These are phyloP conservation scores for Toxicodendron radicans DNA, from an alignment of 345 rosid species.

Conservation along the genomic window DNA sequence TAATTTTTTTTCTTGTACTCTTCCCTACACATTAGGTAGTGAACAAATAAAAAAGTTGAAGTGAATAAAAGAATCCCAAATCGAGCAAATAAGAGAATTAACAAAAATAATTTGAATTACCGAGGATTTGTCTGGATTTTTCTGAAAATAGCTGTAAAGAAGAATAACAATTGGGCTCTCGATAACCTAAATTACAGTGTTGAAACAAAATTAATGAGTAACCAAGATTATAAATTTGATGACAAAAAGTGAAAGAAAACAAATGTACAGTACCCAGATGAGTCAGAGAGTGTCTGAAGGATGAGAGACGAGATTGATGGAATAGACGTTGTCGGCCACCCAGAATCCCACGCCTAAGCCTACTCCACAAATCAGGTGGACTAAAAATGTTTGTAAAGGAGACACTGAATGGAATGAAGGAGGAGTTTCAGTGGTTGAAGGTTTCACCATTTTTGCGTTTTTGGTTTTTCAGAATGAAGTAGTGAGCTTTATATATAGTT, in stretches of 20 bases:
- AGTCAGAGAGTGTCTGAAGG: constrained; percentile 56
- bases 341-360: constrained; percentile 47
- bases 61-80: no score
- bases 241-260: neutral
- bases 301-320: constrained; percentile 58
- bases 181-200: constrained; percentile 35
- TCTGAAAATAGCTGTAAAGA: constrained; percentile 54
- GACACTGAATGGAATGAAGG: neutral
- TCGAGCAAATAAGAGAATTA: no score
- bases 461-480: neutral
- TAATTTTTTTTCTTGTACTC: no score
- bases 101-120: constrained; percentile 31
- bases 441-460: neutral
- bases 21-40: no score
- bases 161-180: constrained; percentile 51
- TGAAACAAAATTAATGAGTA: neutral
- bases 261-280: constrained; percentile 44
- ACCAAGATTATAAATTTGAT: neutral
- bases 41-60: no score
- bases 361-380: constrained; percentile 36
- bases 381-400: no score
- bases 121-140: constrained; percentile 55
- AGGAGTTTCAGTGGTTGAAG: neutral
- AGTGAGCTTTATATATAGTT: neutral
- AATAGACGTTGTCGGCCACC: constrained; percentile 45